Evolutionary conservation across 129 eudicot species (phyloP).

Genomic region (Flaveria sonorensis): DNA sequence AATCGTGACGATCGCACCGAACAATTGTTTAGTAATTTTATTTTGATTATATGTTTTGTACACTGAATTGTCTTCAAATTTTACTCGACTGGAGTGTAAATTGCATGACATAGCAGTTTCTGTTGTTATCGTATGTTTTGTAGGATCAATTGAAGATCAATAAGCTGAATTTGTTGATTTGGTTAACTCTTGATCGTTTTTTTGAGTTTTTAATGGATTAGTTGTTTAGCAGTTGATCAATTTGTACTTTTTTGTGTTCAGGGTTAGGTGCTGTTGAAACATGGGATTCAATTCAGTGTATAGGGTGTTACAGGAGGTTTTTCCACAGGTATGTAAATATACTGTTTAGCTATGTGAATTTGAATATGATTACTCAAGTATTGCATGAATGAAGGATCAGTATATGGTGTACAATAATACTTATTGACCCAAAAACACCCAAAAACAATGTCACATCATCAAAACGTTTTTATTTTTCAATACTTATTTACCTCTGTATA

Average conservation of each 20-base stretch:
- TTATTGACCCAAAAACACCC: no score
- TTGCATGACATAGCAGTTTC: neutral
- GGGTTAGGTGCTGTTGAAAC: slow-evolving; percentile 28
- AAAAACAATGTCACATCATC: no score
- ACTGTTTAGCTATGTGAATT: neutral
- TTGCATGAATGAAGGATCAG: neutral
- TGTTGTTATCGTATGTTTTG: neutral
- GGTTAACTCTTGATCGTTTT: neutral
- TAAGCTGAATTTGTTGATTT: slow-evolving; percentile 12
- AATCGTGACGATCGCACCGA: neutral
- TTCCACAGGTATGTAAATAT: slow-evolving; percentile 63
- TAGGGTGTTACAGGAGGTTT: slow-evolving; percentile 54
- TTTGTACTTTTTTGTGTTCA: slow-evolving; percentile 17
- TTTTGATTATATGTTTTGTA: no score
- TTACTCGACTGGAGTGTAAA: neutral
- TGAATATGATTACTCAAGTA: neutral
- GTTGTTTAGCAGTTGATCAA: neutral
- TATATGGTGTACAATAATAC: neutral
- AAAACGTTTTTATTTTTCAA: no score
- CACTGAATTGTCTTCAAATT: neutral
- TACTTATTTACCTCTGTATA: no score
- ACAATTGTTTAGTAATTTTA: neutral
- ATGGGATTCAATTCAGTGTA: slow-evolving; percentile 80
- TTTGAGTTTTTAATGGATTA: neutral
- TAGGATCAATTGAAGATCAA: slow-evolving; percentile 15